Conservation (phyloP, 768 basidiomycete genomes). For the Saitozyma podzolica region DNA sequence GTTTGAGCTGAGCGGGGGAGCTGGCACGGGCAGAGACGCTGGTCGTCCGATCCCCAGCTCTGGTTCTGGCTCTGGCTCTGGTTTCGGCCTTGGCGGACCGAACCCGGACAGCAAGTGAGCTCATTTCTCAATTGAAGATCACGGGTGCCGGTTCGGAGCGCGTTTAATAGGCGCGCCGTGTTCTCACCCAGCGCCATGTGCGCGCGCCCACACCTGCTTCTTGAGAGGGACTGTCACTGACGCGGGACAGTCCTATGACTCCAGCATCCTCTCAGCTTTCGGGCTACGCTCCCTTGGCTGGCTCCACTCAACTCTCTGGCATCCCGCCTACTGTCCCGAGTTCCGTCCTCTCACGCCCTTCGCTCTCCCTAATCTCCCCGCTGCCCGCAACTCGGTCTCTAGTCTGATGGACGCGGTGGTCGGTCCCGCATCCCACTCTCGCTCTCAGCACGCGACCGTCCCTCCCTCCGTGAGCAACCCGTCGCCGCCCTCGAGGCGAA, state of each 20-base stretch:
- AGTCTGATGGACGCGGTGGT: constrained; percentile 20
- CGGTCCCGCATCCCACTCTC: constrained; percentile 1
- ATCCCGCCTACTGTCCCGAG: background rate
- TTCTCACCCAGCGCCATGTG: no score
- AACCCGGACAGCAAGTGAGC: no score
- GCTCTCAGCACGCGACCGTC: background rate
- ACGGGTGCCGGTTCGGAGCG: no score
- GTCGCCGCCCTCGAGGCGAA: constrained; percentile 3
- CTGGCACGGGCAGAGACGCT: no score
- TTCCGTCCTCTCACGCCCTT: constrained; percentile 3
- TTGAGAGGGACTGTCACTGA: no score
- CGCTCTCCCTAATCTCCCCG: constrained; percentile 12
- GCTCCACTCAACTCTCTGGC: background rate
- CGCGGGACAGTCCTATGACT: background rate
- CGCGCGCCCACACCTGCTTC: no score
- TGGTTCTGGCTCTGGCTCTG: no score
- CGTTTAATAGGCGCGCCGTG: no score
- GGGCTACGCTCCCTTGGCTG: background rate
- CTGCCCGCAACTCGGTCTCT: constrained; percentile 10
- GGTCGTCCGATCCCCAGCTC: no score
- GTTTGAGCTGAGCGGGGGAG: no score
- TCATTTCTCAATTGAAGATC: no score
- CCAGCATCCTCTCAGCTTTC: background rate
- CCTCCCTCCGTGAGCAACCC: background rate
- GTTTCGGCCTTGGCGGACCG: no score